These are phyloP conservation scores for Clavispora fructus DNA, from an alignment of 805 yeast genomes.

Conservation along the genomic window DNA sequence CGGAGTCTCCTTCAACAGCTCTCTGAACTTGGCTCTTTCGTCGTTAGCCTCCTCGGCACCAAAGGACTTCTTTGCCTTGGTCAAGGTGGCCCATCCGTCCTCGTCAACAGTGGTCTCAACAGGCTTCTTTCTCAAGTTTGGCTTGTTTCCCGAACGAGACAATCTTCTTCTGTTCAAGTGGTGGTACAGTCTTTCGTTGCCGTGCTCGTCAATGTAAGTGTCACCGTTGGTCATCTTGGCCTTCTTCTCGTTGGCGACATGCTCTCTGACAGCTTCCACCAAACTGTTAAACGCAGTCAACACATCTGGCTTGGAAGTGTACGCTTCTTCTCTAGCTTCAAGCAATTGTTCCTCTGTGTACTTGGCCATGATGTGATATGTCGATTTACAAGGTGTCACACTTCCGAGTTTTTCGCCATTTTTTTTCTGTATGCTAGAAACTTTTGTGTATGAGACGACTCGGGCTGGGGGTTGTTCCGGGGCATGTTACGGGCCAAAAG, in stretches of 20 bases:
- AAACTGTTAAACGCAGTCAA: conserved; percentile 59
- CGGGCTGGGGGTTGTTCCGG: neutral
- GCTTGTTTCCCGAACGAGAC: conserved; percentile 41
- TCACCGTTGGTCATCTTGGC: conserved; percentile 36
- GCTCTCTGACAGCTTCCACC: conserved; percentile 61
- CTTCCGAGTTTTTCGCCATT: neutral
- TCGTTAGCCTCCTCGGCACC: conserved; percentile 46
- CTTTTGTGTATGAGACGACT: conserved; percentile 13
- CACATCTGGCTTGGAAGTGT: conserved; percentile 58
- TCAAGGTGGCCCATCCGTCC: conserved; percentile 77
- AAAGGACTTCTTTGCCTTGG: conserved; percentile 42
- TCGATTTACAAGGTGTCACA: neutral
- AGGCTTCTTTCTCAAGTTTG: conserved; percentile 54
- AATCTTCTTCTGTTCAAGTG: conserved; percentile 59
- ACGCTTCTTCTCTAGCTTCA: conserved; percentile 50
- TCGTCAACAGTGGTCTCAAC: conserved; percentile 56
- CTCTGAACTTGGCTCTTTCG: conserved; percentile 43
- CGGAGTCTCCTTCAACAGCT: conserved; percentile 42
- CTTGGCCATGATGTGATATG: conserved; percentile 36
- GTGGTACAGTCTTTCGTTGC: conserved; percentile 40
- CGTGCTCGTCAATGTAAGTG: conserved; percentile 41
- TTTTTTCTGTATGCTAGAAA: neutral
- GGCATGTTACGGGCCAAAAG: neutral
- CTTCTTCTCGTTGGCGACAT: conserved; percentile 25
- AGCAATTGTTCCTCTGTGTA: conserved; percentile 71